These are phyloP conservation scores for Xylariales sp. DNA, from an alignment of 2,329 filamentous ascomycete genomes.

Conservation along the genomic window DNA sequence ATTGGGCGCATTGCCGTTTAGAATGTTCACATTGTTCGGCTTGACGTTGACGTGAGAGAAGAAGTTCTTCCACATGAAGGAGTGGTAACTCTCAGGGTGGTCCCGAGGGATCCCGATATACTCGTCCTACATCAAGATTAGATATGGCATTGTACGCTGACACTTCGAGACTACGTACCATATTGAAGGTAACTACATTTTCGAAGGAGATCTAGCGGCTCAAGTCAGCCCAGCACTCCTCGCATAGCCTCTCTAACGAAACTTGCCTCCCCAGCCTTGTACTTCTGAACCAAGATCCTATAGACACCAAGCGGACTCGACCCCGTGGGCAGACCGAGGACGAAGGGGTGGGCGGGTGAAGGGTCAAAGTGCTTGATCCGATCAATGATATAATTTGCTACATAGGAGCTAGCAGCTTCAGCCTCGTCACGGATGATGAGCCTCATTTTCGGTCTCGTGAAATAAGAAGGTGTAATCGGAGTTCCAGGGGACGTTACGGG, in stretches of 20 bases:
- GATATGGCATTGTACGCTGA: background rate
- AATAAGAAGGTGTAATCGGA: constrained; percentile 16
- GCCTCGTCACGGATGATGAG: constrained; percentile 77
- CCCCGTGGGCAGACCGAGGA: constrained; percentile 78
- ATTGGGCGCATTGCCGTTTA: constrained; percentile 74
- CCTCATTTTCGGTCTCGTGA: constrained; percentile 53
- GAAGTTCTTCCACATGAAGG: constrained; percentile 91
- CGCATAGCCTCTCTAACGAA: constrained; percentile 1
- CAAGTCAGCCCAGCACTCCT: constrained; percentile 26
- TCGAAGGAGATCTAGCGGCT: constrained; percentile 68
- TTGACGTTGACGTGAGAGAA: constrained; percentile 81
- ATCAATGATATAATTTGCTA: constrained; percentile 77
- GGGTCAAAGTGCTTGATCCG: constrained; percentile 75
- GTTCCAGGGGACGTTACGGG: constrained; percentile 9
- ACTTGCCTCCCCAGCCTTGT: constrained; percentile 58
- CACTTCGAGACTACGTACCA: constrained; percentile 47
- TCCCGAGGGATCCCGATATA: constrained; percentile 80
- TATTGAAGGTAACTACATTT: constrained; percentile 89
- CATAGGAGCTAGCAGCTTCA: constrained; percentile 64
- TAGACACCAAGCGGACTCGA: constrained; percentile 78
- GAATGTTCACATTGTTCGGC: constrained; percentile 78
- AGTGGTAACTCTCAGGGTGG: constrained; percentile 82
- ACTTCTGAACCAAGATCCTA: constrained; percentile 65
- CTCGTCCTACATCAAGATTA: constrained; percentile 56
- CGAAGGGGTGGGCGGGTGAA: constrained; percentile 68